phyloP scores from a whole-genome alignment of 2,329 filamentous ascomycete genomes.

The Aspergillus terreus region DNA sequence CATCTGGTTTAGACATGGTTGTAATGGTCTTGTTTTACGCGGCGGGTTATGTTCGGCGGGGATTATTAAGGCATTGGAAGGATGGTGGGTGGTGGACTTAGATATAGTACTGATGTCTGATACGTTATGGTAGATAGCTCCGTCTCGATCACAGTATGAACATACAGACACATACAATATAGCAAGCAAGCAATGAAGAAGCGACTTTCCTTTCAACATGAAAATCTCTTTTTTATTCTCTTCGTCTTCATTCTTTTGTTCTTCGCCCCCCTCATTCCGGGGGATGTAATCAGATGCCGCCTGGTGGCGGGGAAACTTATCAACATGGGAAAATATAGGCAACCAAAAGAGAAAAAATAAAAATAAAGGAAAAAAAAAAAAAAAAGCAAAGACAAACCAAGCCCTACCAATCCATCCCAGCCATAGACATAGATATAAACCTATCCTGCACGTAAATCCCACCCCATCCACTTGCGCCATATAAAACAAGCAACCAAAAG shows the following conservation, averaged over 20 bases:
- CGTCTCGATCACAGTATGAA: not conserved
- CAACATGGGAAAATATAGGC: constrained; percentile 2
- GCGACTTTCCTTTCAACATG: not conserved
- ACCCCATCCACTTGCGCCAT: not conserved
- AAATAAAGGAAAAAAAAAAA: not conserved
- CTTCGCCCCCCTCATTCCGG: not conserved
- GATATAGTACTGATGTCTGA: not conserved
- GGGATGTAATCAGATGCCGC: not conserved
- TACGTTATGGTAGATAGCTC: not conserved
- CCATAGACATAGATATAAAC: not conserved
- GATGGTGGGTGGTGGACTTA: not conserved
- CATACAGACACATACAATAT: not conserved
- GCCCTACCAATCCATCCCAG: not conserved
- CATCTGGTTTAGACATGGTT: too few relatives aligned
- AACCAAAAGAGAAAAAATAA: not conserved
- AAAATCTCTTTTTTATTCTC: not conserved
- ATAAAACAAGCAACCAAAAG: constrained; percentile 1
- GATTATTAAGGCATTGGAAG: not conserved
- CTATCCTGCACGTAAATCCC: not conserved
- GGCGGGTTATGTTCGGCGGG: not conserved
- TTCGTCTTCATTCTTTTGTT: not conserved
- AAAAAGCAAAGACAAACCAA: not conserved
- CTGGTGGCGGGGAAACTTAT: not conserved
- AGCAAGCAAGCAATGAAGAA: too few relatives aligned
- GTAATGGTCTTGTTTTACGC: too few relatives aligned